Evolutionary conservation across 768 basidiomycete genomes (phyloP), one percentile per base, ranked within the genome.

Genomic region (Rhizopogon roseolus): DNA sequence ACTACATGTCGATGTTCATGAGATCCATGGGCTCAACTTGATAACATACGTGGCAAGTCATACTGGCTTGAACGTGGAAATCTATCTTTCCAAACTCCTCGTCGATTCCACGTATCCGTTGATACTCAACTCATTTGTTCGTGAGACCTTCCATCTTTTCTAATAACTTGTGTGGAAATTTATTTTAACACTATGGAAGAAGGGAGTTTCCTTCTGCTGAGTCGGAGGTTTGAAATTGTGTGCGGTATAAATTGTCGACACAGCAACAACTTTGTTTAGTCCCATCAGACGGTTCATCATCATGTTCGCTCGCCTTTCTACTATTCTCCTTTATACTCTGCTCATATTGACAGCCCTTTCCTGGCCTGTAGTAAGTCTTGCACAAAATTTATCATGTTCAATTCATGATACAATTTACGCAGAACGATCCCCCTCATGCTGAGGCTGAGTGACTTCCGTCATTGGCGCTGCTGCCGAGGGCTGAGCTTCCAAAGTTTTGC

Each of bases 241-340:
- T 19, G 41, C 41, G 17, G 34, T 36, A 36, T 13, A 53, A 38
- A 14, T 14, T 25, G 22, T 34, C 16, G 14, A 17, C 13, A 10
- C 25, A 32, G 29, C 29, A 10, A 19, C 13, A 19, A 19, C 29
- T 17, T 16, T 19, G n/a, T 27, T 37, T 22, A 29, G 10, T 28
- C 6, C 40, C 38, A 38, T 6, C 14, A n/a, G 3, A 38, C 17
- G 5, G 11, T 9, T 19, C 17, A 10, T 13, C 46, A 11, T 27
- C 28, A 53, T 53, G 46, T 53, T 17, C 43, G 8, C 48, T 49
- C 52, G 52, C 45, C 19, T 50, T 32, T 38, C 46, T 6, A 8
- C 44, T 28, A 14, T 10, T 17, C n/a, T 27, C 52, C 52, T 32
- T 48, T 53, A 37, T 34, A 25, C 34, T 19, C 32, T 49, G 19